Evolutionary conservation across 208 protist species (phyloP).

Genomic region (Trypanosomatidae sp.): DNA sequence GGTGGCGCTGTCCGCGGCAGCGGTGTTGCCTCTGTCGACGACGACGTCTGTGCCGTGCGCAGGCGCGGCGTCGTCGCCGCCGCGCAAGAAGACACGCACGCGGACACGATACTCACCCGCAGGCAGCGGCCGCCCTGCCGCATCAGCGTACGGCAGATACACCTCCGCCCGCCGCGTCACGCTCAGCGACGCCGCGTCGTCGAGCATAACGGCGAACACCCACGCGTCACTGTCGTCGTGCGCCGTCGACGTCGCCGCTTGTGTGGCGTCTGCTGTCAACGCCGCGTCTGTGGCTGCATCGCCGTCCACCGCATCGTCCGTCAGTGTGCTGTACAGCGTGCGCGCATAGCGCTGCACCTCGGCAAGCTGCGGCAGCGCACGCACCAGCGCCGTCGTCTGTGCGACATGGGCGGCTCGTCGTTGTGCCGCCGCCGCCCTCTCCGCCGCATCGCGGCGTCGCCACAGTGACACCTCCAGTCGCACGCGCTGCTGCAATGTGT

Average conservation of each 20-base stretch:
- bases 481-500: conserved; percentile 9
- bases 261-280: neutral
- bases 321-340: conserved; percentile 18
- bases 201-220: conserved; percentile 74
- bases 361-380: conserved; percentile 15
- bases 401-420: conserved; percentile 7
- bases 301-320: neutral
- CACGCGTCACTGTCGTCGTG: conserved; percentile 18
- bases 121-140: conserved; percentile 19
- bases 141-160: conserved; percentile 50
- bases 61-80: too few relatives aligned
- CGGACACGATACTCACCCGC: conserved; percentile 66
- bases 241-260: neutral
- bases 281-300: neutral
- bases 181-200: conserved; percentile 50
- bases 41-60: too few relatives aligned
- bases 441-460: conserved; percentile 27
- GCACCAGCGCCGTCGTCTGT: conserved; percentile 14
- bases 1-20: conserved; percentile 12
- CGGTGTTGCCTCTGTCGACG: too few relatives aligned
- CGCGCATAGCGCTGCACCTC: conserved; percentile 42
- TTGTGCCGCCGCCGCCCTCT: conserved; percentile 9
- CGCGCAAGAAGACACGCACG: conserved; percentile 58
- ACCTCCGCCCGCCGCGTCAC: conserved; percentile 27
- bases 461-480: conserved; percentile 72